These are phyloP conservation scores for Xylariaceae sp. DNA, from an alignment of 2,329 filamentous ascomycete genomes.

Conservation along the genomic window DNA sequence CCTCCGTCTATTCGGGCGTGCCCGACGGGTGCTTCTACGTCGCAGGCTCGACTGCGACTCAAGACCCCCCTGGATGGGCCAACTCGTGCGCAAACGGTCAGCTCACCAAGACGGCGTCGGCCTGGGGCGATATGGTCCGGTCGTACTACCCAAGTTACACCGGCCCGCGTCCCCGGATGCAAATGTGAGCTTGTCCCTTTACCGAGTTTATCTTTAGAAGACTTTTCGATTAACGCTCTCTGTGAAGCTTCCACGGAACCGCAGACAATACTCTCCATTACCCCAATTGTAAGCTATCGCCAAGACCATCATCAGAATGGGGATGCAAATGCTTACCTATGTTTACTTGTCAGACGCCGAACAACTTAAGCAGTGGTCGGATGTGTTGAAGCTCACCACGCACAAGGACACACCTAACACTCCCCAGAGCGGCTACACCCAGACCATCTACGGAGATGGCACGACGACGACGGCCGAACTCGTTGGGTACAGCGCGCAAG, in stretches of 20 bases:
- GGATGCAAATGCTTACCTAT: constrained; percentile 33
- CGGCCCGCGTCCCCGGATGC: constrained; percentile 36
- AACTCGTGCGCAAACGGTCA: constrained; percentile 49
- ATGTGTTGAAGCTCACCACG: constrained; percentile 35
- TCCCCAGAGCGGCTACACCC: constrained; percentile 13
- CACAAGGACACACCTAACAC: constrained; percentile 5
- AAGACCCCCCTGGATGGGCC: constrained; percentile 43
- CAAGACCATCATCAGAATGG: constrained; percentile 30
- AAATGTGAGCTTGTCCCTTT: constrained; percentile 22
- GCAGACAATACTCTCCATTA: constrained; percentile 34
- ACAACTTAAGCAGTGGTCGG: constrained; percentile 42
- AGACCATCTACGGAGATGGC: constrained; percentile 17
- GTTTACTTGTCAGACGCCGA: constrained; percentile 26
- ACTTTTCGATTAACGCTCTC: constrained; percentile 2
- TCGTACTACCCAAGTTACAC: constrained; percentile 49
- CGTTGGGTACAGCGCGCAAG: constrained; percentile 13
- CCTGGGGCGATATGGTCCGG: constrained; percentile 37
- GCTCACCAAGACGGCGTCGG: constrained; percentile 33
- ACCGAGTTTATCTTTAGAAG: not conserved
- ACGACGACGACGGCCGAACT: constrained; percentile 7
- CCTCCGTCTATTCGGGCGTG: constrained; percentile 41
- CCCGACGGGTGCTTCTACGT: constrained; percentile 31
- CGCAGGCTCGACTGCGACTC: constrained; percentile 31
- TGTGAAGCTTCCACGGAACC: constrained; percentile 39
- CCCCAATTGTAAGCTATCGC: constrained; percentile 25